Evolutionary conservation across 139 green algal genomes (phyloP), one percentile per base, ranked within the genome.

Genomic region (Microglena sp.): DNA sequence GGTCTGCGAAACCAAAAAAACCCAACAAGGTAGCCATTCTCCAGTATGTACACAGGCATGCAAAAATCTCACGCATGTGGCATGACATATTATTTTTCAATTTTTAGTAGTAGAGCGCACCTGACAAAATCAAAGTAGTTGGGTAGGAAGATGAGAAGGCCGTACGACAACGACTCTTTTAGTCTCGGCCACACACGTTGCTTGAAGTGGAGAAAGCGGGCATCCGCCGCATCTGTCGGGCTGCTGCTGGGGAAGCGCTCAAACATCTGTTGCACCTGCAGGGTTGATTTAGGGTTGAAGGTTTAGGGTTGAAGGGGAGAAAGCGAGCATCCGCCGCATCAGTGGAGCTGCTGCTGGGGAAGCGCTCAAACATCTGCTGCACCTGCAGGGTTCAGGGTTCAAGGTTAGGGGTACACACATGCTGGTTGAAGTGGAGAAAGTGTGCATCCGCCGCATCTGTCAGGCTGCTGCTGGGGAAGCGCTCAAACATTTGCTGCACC

Each of bases 101-200:
- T n/a, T n/a, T n/a, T n/a, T n/a, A n/a, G n/a, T n/a, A 58, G 50
- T 80, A 43, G 7, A 27, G 30, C 66, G 5, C 58, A 73, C 67
- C 67, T 73, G 26, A 99, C 88, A 70, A 92, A 99, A 76, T 99
- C 93, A 76, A 96, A 97, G 76, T 99, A 99, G 18, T 79, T 84
- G 5, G 85, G 80, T 28, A 95, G 65, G 72, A 96, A 96, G 4
- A 99, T 62, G 55, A 88, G 69, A 32, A 60, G 55, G 68, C 81
- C 77, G 35, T 32, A 35, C 4, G 61, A 2, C 6, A 69, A 67
- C 1, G 72, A 44, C 34, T 89, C 84, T 57, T 74, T 75, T 11
- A 96, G 60, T 6, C 80, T 70, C n/a, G 87, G 86, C 89, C 89
- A 95, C 5, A 94, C 64, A 5, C 64, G 30, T 21, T 34, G 60